phyloP scores from a whole-genome alignment of 352 stramenopile species.

The Phytopythium cucurbitacearum region DNA sequence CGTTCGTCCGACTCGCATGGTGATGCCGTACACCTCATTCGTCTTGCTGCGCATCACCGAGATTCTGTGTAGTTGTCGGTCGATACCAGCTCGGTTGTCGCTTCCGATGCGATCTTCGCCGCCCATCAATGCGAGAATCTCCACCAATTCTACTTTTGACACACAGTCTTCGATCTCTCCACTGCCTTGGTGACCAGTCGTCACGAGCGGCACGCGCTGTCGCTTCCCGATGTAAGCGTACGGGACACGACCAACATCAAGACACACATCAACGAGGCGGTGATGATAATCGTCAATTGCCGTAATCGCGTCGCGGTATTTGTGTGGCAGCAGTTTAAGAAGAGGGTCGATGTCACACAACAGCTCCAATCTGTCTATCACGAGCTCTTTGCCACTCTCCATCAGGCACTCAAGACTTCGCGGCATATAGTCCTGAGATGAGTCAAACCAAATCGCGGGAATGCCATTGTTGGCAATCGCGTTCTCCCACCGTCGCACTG shows the following conservation, averaged over 20 bases:
- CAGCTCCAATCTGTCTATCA: slow-evolving; percentile 9
- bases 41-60: slow-evolving; percentile 63
- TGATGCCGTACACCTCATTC: slow-evolving; percentile 57
- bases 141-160: slow-evolving; percentile 39
- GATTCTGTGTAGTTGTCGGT: slow-evolving; percentile 75
- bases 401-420: slow-evolving; percentile 26
- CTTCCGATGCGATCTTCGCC: slow-evolving; percentile 45
- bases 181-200: neutral
- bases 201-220: slow-evolving; percentile 16
- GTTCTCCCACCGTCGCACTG: slow-evolving; percentile 20
- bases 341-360: slow-evolving; percentile 33
- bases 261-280: slow-evolving; percentile 30
- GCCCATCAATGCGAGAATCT: slow-evolving; percentile 38
- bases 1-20: slow-evolving; percentile 67
- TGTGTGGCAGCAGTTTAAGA: slow-evolving; percentile 20
- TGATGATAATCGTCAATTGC: slow-evolving; percentile 13
- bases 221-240: slow-evolving; percentile 25
- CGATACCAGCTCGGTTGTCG: slow-evolving; percentile 77
- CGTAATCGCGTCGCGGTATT: slow-evolving; percentile 18
- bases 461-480: slow-evolving; percentile 8
- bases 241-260: slow-evolving; percentile 29
- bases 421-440: slow-evolving; percentile 11
- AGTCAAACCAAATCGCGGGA: slow-evolving; percentile 31
- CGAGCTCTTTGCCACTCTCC: neutral
- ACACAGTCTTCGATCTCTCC: slow-evolving; percentile 21